Evolutionary conservation across 495 filamentous ascomycete genomes (phyloP).

Genomic region (Aspergillus ostianus): DNA sequence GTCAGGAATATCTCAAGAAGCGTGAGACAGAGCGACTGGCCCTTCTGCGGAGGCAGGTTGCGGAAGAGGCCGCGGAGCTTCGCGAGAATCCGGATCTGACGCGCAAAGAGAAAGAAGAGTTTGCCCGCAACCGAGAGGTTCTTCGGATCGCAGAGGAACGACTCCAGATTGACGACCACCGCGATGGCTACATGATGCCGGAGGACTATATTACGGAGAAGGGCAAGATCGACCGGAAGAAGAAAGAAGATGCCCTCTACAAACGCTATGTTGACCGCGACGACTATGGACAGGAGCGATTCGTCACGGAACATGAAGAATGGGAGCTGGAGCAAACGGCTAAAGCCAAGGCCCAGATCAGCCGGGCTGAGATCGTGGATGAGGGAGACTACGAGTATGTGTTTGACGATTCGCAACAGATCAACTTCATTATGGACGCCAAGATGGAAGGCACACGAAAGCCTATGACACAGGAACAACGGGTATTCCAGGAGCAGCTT

Average conservation of each 20-base stretch:
- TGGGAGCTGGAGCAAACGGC: constrained; percentile 91
- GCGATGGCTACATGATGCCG: constrained; percentile 91
- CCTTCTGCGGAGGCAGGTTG: constrained; percentile 85
- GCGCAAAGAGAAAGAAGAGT: constrained; percentile 81
- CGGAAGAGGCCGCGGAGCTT: constrained; percentile 82
- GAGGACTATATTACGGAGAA: constrained; percentile 94
- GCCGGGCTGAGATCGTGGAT: constrained; percentile 69
- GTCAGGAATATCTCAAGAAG: constrained; percentile 93
- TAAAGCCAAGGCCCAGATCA: constrained; percentile 87
- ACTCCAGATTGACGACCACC: constrained; percentile 82
- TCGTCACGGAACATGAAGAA: constrained; percentile 91
- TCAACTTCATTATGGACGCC: constrained; percentile 80
- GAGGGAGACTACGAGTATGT: constrained; percentile 93
- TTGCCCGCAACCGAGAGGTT: constrained; percentile 84
- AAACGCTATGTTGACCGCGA: constrained; percentile 88
- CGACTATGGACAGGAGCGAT: constrained; percentile 83
- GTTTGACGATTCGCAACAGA: constrained; percentile 83
- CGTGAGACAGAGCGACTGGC: constrained; percentile 82
- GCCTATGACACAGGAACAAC: constrained; percentile 73
- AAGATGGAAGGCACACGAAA: constrained; percentile 66
- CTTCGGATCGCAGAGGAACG: constrained; percentile 86
- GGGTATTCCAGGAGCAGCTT: constrained; percentile 71
- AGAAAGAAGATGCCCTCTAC: constrained; percentile 88
- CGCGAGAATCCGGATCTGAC: constrained; percentile 73
- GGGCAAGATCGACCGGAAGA: constrained; percentile 84